phyloP scores from a whole-genome alignment of 2,329 filamentous ascomycete genomes.

The Ophiostoma sp. region DNA sequence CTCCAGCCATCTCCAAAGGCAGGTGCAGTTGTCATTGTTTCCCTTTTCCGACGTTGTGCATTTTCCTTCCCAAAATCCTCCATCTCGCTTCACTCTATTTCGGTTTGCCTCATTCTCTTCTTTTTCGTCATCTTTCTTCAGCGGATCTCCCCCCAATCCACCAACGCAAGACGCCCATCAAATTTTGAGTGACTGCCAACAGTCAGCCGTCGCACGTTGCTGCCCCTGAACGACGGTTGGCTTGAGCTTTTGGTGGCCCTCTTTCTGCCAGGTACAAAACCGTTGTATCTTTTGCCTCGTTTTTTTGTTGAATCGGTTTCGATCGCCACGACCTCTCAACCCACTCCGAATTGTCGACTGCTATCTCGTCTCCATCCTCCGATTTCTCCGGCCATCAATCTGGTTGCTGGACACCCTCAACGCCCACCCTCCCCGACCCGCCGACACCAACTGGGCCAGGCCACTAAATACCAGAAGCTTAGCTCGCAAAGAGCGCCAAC shows the following conservation, averaged over 20 bases:
- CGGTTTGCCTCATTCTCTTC: background rate
- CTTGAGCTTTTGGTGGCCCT: background rate
- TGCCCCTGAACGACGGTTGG: background rate
- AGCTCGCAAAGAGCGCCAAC: slow-evolving; percentile 9
- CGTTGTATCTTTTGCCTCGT: background rate
- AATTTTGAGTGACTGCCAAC: background rate
- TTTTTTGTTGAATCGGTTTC: background rate
- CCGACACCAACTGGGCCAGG: background rate
- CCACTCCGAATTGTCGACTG: background rate
- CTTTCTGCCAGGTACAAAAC: background rate
- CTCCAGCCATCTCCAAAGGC: slow-evolving; percentile 12
- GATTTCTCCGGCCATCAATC: background rate
- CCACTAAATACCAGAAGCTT: background rate
- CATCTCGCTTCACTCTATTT: background rate
- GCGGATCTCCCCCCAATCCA: background rate
- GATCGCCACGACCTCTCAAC: background rate
- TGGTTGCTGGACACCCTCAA: background rate
- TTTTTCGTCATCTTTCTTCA: background rate
- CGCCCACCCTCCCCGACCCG: background rate
- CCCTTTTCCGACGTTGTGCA: slow-evolving; percentile 5
- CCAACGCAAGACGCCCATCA: background rate
- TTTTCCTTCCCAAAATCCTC: background rate
- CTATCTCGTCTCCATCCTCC: background rate
- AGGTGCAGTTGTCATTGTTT: background rate
- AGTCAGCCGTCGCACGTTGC: background rate